Evolutionary conservation across 2,329 filamentous ascomycete species (phyloP), one percentile per base, ranked within the genome.

Genomic region (Xylariales sp.): DNA sequence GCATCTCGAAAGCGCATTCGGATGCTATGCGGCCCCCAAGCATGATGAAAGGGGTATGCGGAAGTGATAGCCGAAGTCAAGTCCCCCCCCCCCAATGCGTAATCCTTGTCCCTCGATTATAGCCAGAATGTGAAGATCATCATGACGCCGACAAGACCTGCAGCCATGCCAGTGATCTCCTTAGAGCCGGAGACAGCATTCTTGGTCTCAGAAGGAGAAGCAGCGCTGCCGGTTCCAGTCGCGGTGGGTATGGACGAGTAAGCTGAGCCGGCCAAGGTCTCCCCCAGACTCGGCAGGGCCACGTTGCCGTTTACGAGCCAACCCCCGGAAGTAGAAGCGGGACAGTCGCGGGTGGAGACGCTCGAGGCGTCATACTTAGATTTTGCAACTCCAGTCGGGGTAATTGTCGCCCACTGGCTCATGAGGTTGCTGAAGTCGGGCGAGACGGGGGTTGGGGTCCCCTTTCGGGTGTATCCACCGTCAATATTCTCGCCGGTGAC

Each of bases 351-450:
- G 2, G 84, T 76, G 1, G 78, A 79, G 11, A 82, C 69, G 8
- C 71, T 67, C 2, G 66, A 72, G 5, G 82, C 71, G 16, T 75
- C 73, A 65, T 94, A 94, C 20, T 76, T 74, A 2, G 77, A 73
- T 38, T 73, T 74, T 31, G 74, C 71, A 31, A 91, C 74, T 24
- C 88, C 85, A 0, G 78, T 78, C 0, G 88, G 87, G 6, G 68
- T 76, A 40, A 88, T 66, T 4, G 78, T 84, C 5, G 80, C 80
- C 88, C 88, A 95, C 51, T 87, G 81, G 20, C 68, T 72, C 66
- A 82, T 80, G 45, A 95, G 74, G 59, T 93, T 93, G 52, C 70
- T 59, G 59, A 91, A 95, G 58, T 95, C 88, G 0, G 88, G 87
- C 5, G 67, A 66, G 20, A 88, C 69, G 0, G 88, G 85, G 0